Evolutionary conservation across 2,329 filamentous ascomycete genomes (phyloP), one percentile per base, ranked within the genome.

Genomic region (Coleophoma eucalyptorum): DNA sequence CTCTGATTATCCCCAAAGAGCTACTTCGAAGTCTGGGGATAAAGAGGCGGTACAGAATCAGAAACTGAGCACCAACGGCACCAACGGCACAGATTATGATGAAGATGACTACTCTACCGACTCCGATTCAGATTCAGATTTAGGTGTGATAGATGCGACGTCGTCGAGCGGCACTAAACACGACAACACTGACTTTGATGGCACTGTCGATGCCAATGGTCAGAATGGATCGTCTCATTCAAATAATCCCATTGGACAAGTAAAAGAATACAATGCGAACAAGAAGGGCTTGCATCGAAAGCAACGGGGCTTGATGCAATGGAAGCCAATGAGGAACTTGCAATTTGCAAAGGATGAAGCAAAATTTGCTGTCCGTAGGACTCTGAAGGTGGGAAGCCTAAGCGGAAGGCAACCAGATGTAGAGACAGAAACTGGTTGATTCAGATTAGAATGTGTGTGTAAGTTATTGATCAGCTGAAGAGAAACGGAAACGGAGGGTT

Each of bases 231-330:
- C 52, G 32, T 49, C 50, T 12, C 56, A 59, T 26, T 43, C 52
- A 60, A 78, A 72, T 61, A 81, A 81, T 56, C 81, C 81, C 0
- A 68, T 82, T 53, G 74, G 74, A 58, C 73, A 78, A 58, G 75
- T 78, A 64, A 84, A 84, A 65, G 78, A 86, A 19, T 83, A 87
- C 65, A 84, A 83, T 60, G 75, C 76, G 50, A 79, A 83, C 55
- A 90, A 86, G 64, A 83, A 87, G 55, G 84, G 88, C 43, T 77
- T 97, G 65, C 87, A 92, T 66, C 81, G 92, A 1, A 90, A 92
- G 71, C 91, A 97, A 60, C 79, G 92, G 11, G 93, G 93, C 0
- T 63, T 96, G 65, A 96, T 97, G 90, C 93, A 97, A 68, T 97
- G 92, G 91, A 89, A 85, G 63, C 92, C 93, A 0, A 88, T 92